Evolutionary conservation across 495 filamentous ascomycete species (phyloP), one percentile per base, ranked within the genome.

Genomic region (Aspergillus cavernicola): DNA sequence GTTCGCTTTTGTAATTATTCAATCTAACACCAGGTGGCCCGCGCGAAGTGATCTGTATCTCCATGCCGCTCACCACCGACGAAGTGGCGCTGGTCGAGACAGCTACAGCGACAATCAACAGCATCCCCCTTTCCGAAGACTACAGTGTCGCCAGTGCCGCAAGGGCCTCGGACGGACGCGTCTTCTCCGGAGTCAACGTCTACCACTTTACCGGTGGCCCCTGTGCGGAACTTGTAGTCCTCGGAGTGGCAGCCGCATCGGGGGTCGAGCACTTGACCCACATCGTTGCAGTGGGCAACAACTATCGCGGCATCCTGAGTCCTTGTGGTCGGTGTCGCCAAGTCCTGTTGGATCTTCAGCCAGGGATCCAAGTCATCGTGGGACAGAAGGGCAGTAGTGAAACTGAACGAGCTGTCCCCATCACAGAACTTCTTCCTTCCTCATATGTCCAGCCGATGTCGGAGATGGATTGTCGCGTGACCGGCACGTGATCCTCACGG

Each of bases 301-400:
- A 65, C 13, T 32, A 53, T 10, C 42, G 63, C 22, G 61, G 59
- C 0, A 56, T 68, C 4, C 40, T 66, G 24, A 68, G 47, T 53
- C 66, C 66, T 5, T 66, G 66, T 48, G 66, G 66, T 10, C 58
- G 66, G 15, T 68, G 66, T 31, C 58, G 66, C 20, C 64, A 68
- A 26, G 53, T 68, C 4, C 50, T 68, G 43, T 44, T 50, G 9
- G 66, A 68, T 55, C 53, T 61, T 19, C 63, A 66, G 38, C 66
- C 66, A 10, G 53, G 39, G 1, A 61, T 68, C 22, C 43, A 50
- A 10, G 63, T 60, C 6, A 58, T 68, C 19, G 46, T 66, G 24
- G 37, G 24, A n/a, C 37, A 50, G 19, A 56, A 54, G 13, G 45
- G 32, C 31, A 76, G 71, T n/a, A n/a, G n/a, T n/a, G n/a, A n/a